Evolutionary conservation across 352 stramenopile species (phyloP), one percentile per base, ranked within the genome.

Genomic region (Globisporangium iwayamae): DNA sequence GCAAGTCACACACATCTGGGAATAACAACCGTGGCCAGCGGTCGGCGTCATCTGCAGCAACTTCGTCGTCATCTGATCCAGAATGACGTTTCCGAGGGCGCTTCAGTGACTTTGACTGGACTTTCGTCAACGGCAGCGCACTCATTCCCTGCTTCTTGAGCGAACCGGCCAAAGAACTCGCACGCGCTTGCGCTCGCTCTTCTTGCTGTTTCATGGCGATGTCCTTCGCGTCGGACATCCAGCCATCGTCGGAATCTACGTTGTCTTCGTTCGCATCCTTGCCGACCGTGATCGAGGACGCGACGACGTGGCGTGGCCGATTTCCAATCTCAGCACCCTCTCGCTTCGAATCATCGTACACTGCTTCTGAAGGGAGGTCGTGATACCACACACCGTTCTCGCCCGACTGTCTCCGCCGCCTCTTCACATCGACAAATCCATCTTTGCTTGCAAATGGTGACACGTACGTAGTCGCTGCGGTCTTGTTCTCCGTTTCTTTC

Each of bases 221-320:
- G 43, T 87, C 78, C 54, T 86, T 80, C 0, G 75, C 76, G 55
- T 89, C 85, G 1, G 81, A 90, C 10, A 90, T 71, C 81, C 81
- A 91, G 2, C 73, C 73, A 51, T 90, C 82, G 51, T 67, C 70
- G 48, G 79, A 76, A 30, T 82, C 67, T 0, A 39, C 63, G 36
- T 48, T 47, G 10, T 60, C 60, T 28, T 18, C 28, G 34, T 25
- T 56, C 28, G 9, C 28, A 34, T 54, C 41, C 25, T 38, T 54
- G 43, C 18, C n/a, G 10, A 4, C n/a, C 13, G 30, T 47, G 43
- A 74, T 72, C 18, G 71, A 63, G 39, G 76, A 84, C 16, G 68
- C 76, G n/a, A 80, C 74, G 16, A 85, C 65, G 60, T 84, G 73
- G 18, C 68, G 61, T 10, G 81, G 73, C 48, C 71, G 66, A 54